Evolutionary conservation across 148 eudicot species (phyloP).

Genomic region (Fagopyrum tataricum): DNA sequence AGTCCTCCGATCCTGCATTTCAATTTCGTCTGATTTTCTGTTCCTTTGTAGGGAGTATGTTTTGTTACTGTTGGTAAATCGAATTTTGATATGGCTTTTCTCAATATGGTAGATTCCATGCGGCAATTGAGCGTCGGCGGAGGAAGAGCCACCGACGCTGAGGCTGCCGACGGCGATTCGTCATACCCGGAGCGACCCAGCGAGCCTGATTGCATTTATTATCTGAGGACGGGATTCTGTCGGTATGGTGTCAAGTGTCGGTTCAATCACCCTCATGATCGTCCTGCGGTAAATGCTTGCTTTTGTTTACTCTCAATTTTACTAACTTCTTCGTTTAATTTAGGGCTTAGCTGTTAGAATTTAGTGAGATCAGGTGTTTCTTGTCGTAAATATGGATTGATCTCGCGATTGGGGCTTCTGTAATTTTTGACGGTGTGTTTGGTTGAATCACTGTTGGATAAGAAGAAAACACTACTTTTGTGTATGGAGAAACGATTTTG

Average conservation of each 20-base stretch:
- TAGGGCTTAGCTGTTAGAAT: slow-evolving; percentile 6
- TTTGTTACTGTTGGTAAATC: slow-evolving; percentile 8
- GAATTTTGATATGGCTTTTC: slow-evolving; percentile 18
- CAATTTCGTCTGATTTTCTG: background rate
- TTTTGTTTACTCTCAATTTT: background rate
- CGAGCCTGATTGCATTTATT: slow-evolving; percentile 59
- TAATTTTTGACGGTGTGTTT: background rate
- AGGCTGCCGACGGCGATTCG: slow-evolving; percentile 1
- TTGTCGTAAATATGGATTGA: background rate
- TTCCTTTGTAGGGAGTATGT: background rate
- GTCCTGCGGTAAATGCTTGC: slow-evolving; percentile 2
- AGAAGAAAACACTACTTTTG: background rate
- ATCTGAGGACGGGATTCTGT: slow-evolving; percentile 54
- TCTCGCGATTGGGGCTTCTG: slow-evolving; percentile 1
- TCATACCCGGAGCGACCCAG: slow-evolving; percentile 55
- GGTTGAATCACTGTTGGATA: slow-evolving; percentile 4
- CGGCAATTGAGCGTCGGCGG: slow-evolving; percentile 41
- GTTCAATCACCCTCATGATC: slow-evolving; percentile 55
- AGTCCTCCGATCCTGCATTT: slow-evolving; percentile 14
- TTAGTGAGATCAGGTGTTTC: background rate
- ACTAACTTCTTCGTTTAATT: background rate
- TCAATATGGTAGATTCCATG: slow-evolving; percentile 57
- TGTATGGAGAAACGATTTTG: background rate
- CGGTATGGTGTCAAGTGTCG: slow-evolving; percentile 56
- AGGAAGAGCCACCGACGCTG: background rate